Base-by-base conservation (phyloP, 768 basidiomycete species). In the Naganishia randhawae region DNA sequence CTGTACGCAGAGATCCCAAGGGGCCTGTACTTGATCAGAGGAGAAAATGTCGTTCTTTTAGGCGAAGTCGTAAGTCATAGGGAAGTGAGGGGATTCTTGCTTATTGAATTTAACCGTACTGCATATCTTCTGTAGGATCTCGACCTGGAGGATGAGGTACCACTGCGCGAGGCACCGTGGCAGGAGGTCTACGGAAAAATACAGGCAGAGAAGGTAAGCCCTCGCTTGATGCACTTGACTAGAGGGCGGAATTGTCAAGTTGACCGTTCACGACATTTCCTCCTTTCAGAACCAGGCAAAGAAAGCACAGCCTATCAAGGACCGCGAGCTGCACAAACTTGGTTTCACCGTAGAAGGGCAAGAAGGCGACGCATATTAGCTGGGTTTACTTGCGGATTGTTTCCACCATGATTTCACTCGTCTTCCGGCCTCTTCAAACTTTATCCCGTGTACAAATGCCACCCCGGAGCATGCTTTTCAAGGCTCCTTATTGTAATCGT, bases 271-370 rank as follows among this genome's bases (percentile, higher is more conserved):
- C 33, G 27, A 16, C 11, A 19, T 29, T 76, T 13, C 76, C 73
- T 22, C 69, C 76, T 33, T 27, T 50, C 50, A 89, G 67, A 80
- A 80, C 65, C 90, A 89, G 81, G 89, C 90, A 76, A 83, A 85
- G 57, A 61, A 61, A 29, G 39, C 96, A 73, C 89, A 91, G 66
- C 80, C 82, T 75, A 92, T 77, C 52, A 74, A 91, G 80, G 86
- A 92, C 37, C 85, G 90, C 74, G 84, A 95, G 48, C 81, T 98
- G 67, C 90, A 85, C 74, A 86, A 90, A 77, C 84, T 90, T 78
- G 95, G 95, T 2, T 98, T 95, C 80, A 92, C 88, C 77, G 91
- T 88, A 78, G 95, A 97, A 78, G 93, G 92, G 13, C 91, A 92
- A 41, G 95, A 97, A 82, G 94, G 94, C 9, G 95, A 97, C 79